Percentiles rank a stretch among this genome's conserved stretches.
Conservation (phyloP, 2,329 filamentous ascomycete genomes). For the Neurospora sp. region DNA sequence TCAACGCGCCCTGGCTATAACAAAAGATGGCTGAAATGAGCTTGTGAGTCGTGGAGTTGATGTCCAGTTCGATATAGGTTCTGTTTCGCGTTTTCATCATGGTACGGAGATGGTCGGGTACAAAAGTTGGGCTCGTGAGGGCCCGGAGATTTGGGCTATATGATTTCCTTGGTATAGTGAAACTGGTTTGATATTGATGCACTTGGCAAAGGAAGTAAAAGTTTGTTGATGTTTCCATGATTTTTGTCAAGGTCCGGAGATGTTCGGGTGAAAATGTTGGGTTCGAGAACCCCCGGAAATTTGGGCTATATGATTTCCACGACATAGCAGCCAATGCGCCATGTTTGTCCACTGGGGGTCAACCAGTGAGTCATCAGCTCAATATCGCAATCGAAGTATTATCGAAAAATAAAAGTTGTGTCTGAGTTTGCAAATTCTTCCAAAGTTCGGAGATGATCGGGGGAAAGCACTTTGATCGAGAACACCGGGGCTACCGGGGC, state of each 20-base stretch:
- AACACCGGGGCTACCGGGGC: background rate
- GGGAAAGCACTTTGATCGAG: background rate
- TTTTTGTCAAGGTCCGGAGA: background rate
- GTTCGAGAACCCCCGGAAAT: background rate
- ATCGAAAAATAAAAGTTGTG: background rate
- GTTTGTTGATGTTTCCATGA: background rate
- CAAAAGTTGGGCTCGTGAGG: background rate
- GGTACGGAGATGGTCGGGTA: background rate
- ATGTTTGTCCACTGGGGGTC: background rate
- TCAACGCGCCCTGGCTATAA: background rate
- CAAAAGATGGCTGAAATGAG: background rate
- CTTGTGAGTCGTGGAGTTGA: background rate
- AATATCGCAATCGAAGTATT: background rate
- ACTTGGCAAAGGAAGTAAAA: background rate
- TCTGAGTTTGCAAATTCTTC: background rate
- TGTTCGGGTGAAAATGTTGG: background rate
- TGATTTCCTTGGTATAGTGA: background rate
- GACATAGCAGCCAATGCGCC: background rate
- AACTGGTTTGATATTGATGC: background rate
- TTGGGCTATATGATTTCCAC: background rate
- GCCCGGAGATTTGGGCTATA: background rate
- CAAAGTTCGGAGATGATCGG: background rate
- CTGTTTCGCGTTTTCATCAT: background rate
- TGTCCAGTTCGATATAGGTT: background rate
- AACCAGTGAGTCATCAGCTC: background rate